Conservation (phyloP, 352 stramenopile species). For the Nothophytophthora sp. region DNA sequence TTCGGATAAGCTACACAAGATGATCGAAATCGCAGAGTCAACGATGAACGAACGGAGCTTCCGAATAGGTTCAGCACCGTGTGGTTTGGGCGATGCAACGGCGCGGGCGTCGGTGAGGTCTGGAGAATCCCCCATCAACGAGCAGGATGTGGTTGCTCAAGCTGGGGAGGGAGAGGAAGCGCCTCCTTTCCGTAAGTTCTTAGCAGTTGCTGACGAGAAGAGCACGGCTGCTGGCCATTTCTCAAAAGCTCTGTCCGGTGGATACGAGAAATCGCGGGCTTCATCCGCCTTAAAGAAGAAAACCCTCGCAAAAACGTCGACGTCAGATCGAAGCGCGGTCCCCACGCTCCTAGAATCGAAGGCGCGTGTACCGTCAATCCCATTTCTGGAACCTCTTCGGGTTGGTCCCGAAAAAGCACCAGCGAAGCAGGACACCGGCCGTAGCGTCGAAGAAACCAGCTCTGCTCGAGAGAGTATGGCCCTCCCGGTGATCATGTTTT, state of each 20-base stretch:
- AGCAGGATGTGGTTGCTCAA: background rate
- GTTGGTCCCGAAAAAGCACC: constrained; percentile 19
- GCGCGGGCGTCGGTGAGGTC: background rate
- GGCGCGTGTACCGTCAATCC: constrained; percentile 12
- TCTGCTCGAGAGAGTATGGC: constrained; percentile 5
- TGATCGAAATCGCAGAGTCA: constrained; percentile 78
- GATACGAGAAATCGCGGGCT: constrained; percentile 40
- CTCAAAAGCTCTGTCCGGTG: constrained; percentile 29
- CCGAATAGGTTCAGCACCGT: background rate
- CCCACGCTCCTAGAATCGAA: constrained; percentile 10
- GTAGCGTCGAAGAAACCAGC: background rate
- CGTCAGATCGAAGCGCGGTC: constrained; percentile 6
- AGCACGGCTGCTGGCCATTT: background rate
- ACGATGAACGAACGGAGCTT: constrained; percentile 55
- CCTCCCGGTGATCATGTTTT: background rate
- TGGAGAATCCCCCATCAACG: background rate
- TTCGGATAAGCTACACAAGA: constrained; percentile 77
- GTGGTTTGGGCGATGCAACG: constrained; percentile 1
- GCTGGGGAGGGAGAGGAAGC: constrained; percentile 1
- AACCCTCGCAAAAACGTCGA: constrained; percentile 7
- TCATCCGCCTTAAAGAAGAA: constrained; percentile 15
- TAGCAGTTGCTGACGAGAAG: constrained; percentile 14
- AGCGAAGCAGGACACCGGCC: constrained; percentile 11
- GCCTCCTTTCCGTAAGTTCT: background rate
- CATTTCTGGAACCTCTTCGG: constrained; percentile 19